Base-by-base conservation (phyloP, 129 eudicot species). In the Saussurea involucrata region DNA sequence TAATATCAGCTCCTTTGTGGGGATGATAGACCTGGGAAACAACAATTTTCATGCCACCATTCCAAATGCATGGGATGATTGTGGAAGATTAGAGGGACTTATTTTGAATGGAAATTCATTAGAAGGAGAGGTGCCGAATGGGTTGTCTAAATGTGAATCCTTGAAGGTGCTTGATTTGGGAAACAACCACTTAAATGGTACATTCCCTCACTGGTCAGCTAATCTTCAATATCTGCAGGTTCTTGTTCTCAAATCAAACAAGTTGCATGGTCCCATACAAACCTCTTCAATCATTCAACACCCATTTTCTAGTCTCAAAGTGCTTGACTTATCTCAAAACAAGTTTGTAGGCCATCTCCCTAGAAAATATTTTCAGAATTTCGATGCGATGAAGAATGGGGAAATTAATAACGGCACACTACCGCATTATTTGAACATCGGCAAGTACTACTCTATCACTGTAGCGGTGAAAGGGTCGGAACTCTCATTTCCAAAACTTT, bases 261-360 rank as follows among this genome's bases (percentile, higher is more conserved):
- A 11, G 6, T 76, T 88, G 20, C 71, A 76, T 42, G 92, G 92
- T 17, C 22, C 33, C 1, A 68, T 85, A 34, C n/a, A 11, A 37
- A 17, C 27, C 6, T 17, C 55, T 36, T 76, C 72, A 0, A 24
- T 0, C 17, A 3, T 13, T 7, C 21, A 74, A 15, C 63, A 21
- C 8, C 65, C 78, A 0, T 80, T 85, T 65, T 72, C 83, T 21
- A 71, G 24, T 31, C 20, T 88, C 11, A 77, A 44, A 71, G 76
- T 88, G 6, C 63, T 88, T 17, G 89, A 83, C 78, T 49, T 88
- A 34, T 83, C 92, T 4, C 15, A 68, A 3, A 88, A 88, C n/a
- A 24, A 20, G n/a, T 76, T 87, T 33, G 60, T 22, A 25, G 92
- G 88, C 0, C 37, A 21, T 2, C 58, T 87, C 74, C 92, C 88